A percentile compares a stretch with the other conserved stretches of the same genome.
phyloP scores from a whole-genome alignment of 2,329 filamentous ascomycete genomes.

The Diaporthe sp. region DNA sequence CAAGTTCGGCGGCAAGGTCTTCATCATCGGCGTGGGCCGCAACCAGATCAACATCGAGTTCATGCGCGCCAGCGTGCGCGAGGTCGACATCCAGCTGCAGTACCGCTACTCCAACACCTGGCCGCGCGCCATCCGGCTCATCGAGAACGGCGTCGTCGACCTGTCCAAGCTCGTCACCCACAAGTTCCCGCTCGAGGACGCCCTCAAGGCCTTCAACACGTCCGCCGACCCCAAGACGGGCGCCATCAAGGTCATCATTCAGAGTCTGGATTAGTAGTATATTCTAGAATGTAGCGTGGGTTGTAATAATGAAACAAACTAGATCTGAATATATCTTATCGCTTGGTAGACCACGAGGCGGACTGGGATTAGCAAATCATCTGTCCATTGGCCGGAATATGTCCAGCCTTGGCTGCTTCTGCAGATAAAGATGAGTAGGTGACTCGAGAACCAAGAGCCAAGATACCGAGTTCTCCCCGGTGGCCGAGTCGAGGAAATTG shows the following conservation, averaged over 20 bases:
- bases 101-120: slow-evolving; percentile 97
- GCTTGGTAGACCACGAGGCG: not conserved
- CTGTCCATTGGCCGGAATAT: too few relatives aligned
- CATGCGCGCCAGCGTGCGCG: slow-evolving; percentile 90
- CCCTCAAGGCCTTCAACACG: slow-evolving; percentile 89
- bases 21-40: slow-evolving; percentile 95
- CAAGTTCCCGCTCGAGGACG: slow-evolving; percentile 87
- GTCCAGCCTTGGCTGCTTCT: not conserved
- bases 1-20: slow-evolving; percentile 97
- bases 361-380: not conserved
- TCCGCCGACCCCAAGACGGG: slow-evolving; percentile 90
- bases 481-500: not conserved
- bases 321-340: not conserved
- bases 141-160: slow-evolving; percentile 87
- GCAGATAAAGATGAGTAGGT: not conserved
- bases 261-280: slow-evolving; percentile 71
- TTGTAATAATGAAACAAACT: slow-evolving; percentile 1
- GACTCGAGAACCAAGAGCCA: not conserved
- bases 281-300: slow-evolving; percentile 1
- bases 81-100: slow-evolving; percentile 96
- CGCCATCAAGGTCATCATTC: slow-evolving; percentile 98
- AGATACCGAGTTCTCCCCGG: slow-evolving; percentile 14
- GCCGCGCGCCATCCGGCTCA: slow-evolving; percentile 90
- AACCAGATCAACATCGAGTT: slow-evolving; percentile 97
- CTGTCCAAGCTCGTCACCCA: slow-evolving; percentile 89